These are phyloP conservation scores for Stereocaulon alpinum DNA, from an alignment of 495 filamentous ascomycete genomes.

Conservation along the genomic window DNA sequence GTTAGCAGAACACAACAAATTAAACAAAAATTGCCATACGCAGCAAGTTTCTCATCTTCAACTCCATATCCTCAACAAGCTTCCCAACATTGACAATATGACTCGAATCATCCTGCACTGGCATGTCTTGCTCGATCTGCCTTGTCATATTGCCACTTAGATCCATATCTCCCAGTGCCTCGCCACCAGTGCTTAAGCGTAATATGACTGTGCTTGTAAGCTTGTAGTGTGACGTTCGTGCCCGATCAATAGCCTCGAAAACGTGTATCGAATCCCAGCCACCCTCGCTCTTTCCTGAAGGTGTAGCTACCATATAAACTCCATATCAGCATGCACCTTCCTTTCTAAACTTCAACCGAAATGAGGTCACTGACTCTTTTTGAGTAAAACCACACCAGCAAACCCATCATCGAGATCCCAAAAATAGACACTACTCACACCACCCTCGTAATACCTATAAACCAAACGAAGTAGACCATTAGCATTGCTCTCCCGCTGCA, in stretches of 20 bases:
- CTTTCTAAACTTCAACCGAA: background rate
- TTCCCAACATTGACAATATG: conserved; percentile 93
- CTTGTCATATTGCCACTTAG: conserved; percentile 95
- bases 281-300: conserved; percentile 62
- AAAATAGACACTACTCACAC: conserved; percentile 89
- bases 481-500: background rate
- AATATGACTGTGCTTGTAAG: conserved; percentile 95
- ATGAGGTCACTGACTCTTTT: conserved; percentile 59
- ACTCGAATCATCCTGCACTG: conserved; percentile 79
- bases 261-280: conserved; percentile 99
- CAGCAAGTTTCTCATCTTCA: conserved; percentile 97
- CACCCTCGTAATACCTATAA: conserved; percentile 81
- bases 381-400: conserved; percentile 86
- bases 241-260: conserved; percentile 87
- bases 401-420: conserved; percentile 99
- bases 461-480: background rate
- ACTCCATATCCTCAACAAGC: conserved; percentile 97
- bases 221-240: conserved; percentile 88
- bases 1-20: conserved; percentile 13
- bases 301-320: conserved; percentile 43
- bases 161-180: conserved; percentile 78
- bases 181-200: conserved; percentile 60
- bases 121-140: conserved; percentile 83
- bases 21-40: conserved; percentile 37
- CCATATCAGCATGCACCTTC: background rate